phyloP scores from a whole-genome alignment of 2,329 filamentous ascomycete species.

The Berkeleyomyces basicola region DNA sequence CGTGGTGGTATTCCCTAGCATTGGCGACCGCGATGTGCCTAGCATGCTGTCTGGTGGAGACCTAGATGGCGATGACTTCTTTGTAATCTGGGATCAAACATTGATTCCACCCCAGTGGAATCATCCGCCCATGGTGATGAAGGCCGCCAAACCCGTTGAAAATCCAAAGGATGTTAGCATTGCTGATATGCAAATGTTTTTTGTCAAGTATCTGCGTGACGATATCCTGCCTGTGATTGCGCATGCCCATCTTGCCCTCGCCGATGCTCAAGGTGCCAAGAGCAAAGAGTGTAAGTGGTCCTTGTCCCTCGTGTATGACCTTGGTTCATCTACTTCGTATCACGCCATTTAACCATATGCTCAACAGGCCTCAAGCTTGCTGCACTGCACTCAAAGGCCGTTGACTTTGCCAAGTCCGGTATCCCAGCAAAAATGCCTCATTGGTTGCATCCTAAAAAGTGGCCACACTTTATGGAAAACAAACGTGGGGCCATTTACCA shows the following conservation, averaged over 20 bases:
- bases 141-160: constrained; percentile 27
- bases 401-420: constrained; percentile 89
- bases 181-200: constrained; percentile 65
- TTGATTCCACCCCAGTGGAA: constrained; percentile 59
- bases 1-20: constrained; percentile 74
- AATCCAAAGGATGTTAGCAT: constrained; percentile 44
- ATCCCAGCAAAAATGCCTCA: constrained; percentile 51
- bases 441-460: constrained; percentile 42
- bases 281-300: constrained; percentile 43
- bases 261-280: constrained; percentile 54
- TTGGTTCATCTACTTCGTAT: not conserved
- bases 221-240: constrained; percentile 70
- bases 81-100: constrained; percentile 75
- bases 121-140: constrained; percentile 46
- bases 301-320: not conserved
- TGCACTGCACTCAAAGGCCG: constrained; percentile 69
- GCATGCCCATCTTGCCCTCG: constrained; percentile 59
- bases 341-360: not conserved
- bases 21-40: constrained; percentile 66
- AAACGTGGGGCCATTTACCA: constrained; percentile 37
- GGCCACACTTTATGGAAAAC: constrained; percentile 84
- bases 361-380: constrained; percentile 50
- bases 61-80: constrained; percentile 88
- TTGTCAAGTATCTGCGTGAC: constrained; percentile 85
- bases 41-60: constrained; percentile 96